These are phyloP conservation scores for Pythium rhizo-oryzae DNA, from an alignment of 352 stramenopile genomes.

Conservation along the genomic window DNA sequence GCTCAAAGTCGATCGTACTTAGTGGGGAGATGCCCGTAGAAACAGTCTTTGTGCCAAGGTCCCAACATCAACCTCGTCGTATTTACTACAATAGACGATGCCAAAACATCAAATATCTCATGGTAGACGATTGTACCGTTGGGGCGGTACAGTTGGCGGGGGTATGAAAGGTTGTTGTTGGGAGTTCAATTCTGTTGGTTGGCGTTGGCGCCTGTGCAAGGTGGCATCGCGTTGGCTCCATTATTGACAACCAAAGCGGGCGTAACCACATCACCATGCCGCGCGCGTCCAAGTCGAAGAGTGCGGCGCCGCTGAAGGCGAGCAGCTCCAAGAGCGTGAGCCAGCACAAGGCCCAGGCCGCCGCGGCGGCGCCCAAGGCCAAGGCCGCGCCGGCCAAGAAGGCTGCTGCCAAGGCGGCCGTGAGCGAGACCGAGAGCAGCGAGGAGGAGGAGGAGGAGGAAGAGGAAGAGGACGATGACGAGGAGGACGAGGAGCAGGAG, in stretches of 20 bases:
- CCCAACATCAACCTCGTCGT: neutral
- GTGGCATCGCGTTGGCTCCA: constrained; percentile 8
- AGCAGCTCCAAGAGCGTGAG: constrained; percentile 25
- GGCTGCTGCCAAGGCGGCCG: neutral
- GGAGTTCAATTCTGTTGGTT: constrained; percentile 28
- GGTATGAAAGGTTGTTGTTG: constrained; percentile 32
- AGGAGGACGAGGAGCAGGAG: constrained; percentile 50
- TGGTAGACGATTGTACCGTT: constrained; percentile 14
- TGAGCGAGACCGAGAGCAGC: constrained; percentile 62
- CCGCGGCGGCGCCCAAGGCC: neutral
- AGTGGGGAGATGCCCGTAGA: neutral
- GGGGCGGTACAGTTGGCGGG: constrained; percentile 9
- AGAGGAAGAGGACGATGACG: constrained; percentile 53
- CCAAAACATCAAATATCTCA: neutral
- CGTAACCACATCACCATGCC: constrained; percentile 20
- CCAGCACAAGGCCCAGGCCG: constrained; percentile 18
- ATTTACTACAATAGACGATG: neutral
- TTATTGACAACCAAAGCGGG: constrained; percentile 18
- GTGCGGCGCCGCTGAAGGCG: constrained; percentile 30
- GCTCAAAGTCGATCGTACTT: constrained; percentile 25
- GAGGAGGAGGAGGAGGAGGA: constrained; percentile 54
- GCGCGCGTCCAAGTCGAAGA: constrained; percentile 22
- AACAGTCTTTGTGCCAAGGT: neutral
- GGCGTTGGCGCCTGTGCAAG: constrained; percentile 20
- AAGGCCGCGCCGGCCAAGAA: constrained; percentile 17